Evolutionary conservation across 1,284 basidiomycete species (phyloP).

Genomic region (Stygiomarasmius scandens): DNA sequence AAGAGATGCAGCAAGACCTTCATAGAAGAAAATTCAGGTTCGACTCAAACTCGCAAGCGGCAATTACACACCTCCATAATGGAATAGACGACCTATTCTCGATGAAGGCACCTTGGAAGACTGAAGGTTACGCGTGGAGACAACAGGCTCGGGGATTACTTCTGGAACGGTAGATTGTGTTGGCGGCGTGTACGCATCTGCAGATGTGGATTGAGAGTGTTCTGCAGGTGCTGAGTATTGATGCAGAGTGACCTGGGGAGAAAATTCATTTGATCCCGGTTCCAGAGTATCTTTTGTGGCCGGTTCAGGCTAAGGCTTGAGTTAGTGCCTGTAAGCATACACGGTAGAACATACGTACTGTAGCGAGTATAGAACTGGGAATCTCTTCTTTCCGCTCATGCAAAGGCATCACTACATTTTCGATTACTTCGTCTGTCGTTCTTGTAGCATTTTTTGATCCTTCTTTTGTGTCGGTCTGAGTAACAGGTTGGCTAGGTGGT

Average conservation of each 20-base stretch:
- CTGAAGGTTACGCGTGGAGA: conserved; percentile 53
- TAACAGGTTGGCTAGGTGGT: neutral
- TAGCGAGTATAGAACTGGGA: neutral
- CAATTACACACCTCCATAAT: conserved; percentile 73
- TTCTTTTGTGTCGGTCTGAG: neutral
- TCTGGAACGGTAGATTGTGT: conserved; percentile 5
- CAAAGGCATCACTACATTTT: neutral
- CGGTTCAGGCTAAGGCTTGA: neutral
- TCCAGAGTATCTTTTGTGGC: neutral
- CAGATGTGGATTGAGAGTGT: conserved; percentile 1
- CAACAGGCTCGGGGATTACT: conserved; percentile 4
- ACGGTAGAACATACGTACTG: neutral
- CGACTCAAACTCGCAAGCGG: neutral
- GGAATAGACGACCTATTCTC: conserved; percentile 83
- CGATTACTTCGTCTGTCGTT: neutral
- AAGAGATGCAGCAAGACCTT: conserved; percentile 74
- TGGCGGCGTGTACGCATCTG: neutral
- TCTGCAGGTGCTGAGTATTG: neutral
- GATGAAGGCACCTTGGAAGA: conserved; percentile 89
- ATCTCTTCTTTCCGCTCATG: neutral
- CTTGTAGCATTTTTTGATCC: neutral
- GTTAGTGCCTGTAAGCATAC: neutral
- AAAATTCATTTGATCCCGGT: neutral
- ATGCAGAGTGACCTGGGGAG: neutral
- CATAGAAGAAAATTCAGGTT: neutral